Evolutionary conservation across 163 green algal species (phyloP).

Genomic region (Chloromonas sp.): DNA sequence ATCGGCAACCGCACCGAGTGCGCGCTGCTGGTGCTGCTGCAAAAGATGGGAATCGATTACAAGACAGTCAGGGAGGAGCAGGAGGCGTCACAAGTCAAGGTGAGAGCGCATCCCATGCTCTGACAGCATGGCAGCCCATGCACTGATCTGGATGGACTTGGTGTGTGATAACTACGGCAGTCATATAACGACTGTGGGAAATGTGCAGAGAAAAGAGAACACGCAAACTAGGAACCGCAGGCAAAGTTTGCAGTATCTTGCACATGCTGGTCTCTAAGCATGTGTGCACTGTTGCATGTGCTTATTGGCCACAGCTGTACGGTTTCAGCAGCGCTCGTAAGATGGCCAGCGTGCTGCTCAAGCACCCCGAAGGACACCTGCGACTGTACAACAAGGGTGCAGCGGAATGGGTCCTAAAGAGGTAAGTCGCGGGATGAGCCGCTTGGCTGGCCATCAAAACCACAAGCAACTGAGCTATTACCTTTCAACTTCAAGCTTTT

Average conservation of each 20-base stretch:
- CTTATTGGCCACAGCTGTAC: background rate
- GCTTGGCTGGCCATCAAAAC: constrained; percentile 6
- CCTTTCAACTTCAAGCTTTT: too few relatives aligned
- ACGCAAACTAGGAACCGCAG: too few relatives aligned
- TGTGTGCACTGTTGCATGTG: background rate
- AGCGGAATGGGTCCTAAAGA: constrained; percentile 84
- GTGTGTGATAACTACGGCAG: background rate
- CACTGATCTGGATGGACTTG: background rate
- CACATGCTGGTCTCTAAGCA: background rate
- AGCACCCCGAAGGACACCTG: constrained; percentile 13
- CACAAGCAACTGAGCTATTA: background rate
- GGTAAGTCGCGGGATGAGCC: constrained; percentile 39
- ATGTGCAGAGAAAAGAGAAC: too few relatives aligned
- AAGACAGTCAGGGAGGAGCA: background rate
- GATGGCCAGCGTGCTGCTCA: constrained; percentile 36
- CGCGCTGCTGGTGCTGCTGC: constrained; percentile 81
- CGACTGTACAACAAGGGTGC: constrained; percentile 94
- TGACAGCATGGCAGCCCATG: too few relatives aligned
- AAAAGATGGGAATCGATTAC: constrained; percentile 45
- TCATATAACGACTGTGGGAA: background rate
- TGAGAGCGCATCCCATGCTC: background rate
- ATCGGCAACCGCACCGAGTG: constrained; percentile 87
- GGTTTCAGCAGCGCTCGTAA: background rate
- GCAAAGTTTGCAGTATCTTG: too few relatives aligned
- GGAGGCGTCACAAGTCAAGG: background rate